Conservation (phyloP, 169 alveolate species). For the Plasmodium knowlesi region DNA sequence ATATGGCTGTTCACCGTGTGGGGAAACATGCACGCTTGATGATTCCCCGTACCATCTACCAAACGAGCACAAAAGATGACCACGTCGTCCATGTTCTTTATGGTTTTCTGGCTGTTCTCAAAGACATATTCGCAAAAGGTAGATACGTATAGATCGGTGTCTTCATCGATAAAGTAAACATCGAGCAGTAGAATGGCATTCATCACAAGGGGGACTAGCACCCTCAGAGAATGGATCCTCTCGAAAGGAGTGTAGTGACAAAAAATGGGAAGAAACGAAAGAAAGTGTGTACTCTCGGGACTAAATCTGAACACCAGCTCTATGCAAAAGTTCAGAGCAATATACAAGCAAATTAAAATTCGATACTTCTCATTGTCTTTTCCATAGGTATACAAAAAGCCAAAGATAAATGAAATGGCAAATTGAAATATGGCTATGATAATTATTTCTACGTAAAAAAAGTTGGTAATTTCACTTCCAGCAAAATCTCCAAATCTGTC, state of each 20-base stretch:
- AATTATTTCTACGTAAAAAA: conserved; percentile 63
- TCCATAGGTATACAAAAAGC: conserved; percentile 74
- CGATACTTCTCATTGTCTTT: conserved; percentile 72
- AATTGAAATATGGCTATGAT: conserved; percentile 74
- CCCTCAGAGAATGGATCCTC: conserved; percentile 49
- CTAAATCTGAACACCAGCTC: conserved; percentile 62
- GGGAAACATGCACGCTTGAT: not conserved
- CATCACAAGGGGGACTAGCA: conserved; percentile 70
- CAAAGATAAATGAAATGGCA: conserved; percentile 75
- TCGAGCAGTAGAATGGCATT: conserved; percentile 47
- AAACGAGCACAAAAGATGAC: conserved; percentile 57
- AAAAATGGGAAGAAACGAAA: conserved; percentile 45
- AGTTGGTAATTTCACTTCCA: conserved; percentile 43
- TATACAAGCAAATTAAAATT: conserved; percentile 58
- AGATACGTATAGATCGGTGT: conserved; percentile 10
- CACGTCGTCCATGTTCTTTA: conserved; percentile 57
- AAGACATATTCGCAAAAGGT: conserved; percentile 66
- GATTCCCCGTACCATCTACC: conserved; percentile 46
- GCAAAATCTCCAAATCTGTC: conserved; percentile 95
- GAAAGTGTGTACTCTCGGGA: conserved; percentile 35
- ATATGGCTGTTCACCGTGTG: not conserved
- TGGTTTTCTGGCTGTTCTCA: conserved; percentile 27
- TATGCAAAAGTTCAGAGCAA: conserved; percentile 53
- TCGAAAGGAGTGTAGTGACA: conserved; percentile 69
- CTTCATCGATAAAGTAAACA: conserved; percentile 60